phyloP scores from a whole-genome alignment of 1,284 basidiomycete species.

The Austropuccinia psidii region DNA sequence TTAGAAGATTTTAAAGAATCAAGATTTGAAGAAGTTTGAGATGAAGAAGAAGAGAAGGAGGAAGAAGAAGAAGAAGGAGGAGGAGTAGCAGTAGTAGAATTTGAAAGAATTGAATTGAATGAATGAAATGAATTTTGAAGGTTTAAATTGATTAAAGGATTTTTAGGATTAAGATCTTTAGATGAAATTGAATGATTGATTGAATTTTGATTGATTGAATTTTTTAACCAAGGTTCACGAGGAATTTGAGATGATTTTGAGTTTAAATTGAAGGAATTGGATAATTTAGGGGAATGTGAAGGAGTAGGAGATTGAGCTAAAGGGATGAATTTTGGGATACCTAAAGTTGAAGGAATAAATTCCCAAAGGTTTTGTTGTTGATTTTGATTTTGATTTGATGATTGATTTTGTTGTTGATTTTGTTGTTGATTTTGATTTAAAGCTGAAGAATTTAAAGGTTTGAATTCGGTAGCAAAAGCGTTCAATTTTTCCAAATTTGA shows the following conservation, averaged over 20 bases:
- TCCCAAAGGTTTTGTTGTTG: background rate
- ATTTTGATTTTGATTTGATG: too few relatives aligned
- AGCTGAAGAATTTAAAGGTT: background rate
- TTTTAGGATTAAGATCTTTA: too few relatives aligned
- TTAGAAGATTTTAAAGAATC: background rate
- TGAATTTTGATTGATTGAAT: too few relatives aligned
- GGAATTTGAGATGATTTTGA: background rate
- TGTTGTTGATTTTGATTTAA: background rate
- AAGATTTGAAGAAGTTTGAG: background rate
- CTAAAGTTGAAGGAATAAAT: background rate
- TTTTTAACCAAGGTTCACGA: conserved; percentile 21
- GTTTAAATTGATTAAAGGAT: too few relatives aligned
- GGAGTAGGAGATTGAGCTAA: background rate
- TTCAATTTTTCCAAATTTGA: background rate
- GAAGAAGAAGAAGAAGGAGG: background rate
- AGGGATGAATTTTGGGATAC: background rate
- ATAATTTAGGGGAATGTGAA: background rate
- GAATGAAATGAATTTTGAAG: background rate
- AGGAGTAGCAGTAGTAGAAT: background rate
- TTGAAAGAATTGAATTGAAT: too few relatives aligned
- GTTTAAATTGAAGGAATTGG: background rate
- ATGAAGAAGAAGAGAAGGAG: background rate
- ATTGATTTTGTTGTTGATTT: too few relatives aligned
- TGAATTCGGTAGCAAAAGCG: conserved; percentile 21
- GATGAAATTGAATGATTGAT: too few relatives aligned